Conservation (phyloP, 108 stramenopile genomes). For the Schizochytrium sp. region DNA sequence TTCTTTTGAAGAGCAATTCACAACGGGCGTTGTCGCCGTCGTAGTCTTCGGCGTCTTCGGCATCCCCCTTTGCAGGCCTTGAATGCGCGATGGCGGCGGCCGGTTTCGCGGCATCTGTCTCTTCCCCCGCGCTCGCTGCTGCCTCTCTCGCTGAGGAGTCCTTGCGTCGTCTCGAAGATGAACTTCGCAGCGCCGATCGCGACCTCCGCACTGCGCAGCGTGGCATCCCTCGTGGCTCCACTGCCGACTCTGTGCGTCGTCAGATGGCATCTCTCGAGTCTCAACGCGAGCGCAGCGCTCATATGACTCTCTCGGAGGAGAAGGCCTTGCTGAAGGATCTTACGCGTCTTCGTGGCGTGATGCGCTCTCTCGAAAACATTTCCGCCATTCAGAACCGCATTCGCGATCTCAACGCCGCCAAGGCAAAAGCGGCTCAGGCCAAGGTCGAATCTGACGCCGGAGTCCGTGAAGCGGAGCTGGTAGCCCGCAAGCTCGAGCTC, state of each 20-base stretch:
- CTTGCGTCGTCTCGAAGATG: no score
- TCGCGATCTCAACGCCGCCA: neutral
- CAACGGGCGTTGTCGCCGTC: no score
- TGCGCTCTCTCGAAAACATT: neutral
- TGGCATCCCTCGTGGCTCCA: neutral
- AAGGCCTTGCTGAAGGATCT: slow-evolving; percentile 52
- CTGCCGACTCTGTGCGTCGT: neutral
- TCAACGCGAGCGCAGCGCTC: slow-evolving; percentile 13
- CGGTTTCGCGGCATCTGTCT: no score
- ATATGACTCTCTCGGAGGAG: slow-evolving; percentile 43
- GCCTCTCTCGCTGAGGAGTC: no score
- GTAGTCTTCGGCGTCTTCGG: no score
- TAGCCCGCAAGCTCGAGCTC: neutral
- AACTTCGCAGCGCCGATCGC: neutral
- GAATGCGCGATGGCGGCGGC: no score
- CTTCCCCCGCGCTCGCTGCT: no score
- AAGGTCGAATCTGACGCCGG: neutral
- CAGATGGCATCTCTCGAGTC: neutral
- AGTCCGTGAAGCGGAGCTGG: neutral
- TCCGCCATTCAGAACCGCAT: neutral
- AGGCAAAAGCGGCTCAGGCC: neutral
- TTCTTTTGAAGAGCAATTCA: no score
- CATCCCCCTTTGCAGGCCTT: no score
- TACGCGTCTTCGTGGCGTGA: neutral
- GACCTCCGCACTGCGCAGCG: neutral